Evolutionary conservation across 2,329 filamentous ascomycete genomes (phyloP).

Genomic region (Pezicula carpinea): DNA sequence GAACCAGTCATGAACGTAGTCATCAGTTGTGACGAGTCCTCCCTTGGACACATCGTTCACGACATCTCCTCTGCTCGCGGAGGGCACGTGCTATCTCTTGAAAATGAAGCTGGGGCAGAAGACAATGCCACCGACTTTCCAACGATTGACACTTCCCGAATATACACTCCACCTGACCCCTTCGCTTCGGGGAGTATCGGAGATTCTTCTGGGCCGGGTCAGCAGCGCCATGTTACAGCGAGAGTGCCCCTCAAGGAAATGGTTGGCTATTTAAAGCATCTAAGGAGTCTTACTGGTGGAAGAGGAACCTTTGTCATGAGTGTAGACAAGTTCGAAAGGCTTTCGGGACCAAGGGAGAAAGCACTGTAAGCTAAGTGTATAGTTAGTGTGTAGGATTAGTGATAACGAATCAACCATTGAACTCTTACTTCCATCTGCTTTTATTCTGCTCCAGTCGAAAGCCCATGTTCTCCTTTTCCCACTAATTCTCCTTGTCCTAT

Average conservation of each 20-base stretch:
- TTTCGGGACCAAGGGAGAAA: slow-evolving; percentile 51
- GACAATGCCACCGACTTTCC: slow-evolving; percentile 7
- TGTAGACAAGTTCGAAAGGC: slow-evolving; percentile 66
- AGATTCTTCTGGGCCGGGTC: slow-evolving; percentile 41
- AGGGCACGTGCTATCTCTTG: slow-evolving; percentile 68
- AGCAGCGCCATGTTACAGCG: slow-evolving; percentile 67
- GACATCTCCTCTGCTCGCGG: slow-evolving; percentile 72
- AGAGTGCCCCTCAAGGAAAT: slow-evolving; percentile 93
- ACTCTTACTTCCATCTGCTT: too few relatives aligned
- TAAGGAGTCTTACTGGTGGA: slow-evolving; percentile 84
- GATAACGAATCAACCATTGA: background rate
- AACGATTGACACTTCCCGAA: slow-evolving; percentile 63
- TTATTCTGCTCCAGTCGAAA: too few relatives aligned
- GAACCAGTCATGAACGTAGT: slow-evolving; percentile 91
- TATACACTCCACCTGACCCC: slow-evolving; percentile 87
- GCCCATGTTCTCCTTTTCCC: too few relatives aligned
- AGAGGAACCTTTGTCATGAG: slow-evolving; percentile 74
- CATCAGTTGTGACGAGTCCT: slow-evolving; percentile 79
- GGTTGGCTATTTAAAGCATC: slow-evolving; percentile 87
- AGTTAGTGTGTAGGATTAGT: background rate
- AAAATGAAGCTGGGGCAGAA: slow-evolving; percentile 28
- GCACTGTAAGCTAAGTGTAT: slow-evolving; percentile 15
- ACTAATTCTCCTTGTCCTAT: too few relatives aligned
- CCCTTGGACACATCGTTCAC: slow-evolving; percentile 77
- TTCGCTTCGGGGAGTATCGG: slow-evolving; percentile 52